A percentile compares a stretch with the other conserved stretches of the same genome.
Conservation (phyloP, 2,329 filamentous ascomycete genomes). For the Magnaporthiopsis poae region DNA sequence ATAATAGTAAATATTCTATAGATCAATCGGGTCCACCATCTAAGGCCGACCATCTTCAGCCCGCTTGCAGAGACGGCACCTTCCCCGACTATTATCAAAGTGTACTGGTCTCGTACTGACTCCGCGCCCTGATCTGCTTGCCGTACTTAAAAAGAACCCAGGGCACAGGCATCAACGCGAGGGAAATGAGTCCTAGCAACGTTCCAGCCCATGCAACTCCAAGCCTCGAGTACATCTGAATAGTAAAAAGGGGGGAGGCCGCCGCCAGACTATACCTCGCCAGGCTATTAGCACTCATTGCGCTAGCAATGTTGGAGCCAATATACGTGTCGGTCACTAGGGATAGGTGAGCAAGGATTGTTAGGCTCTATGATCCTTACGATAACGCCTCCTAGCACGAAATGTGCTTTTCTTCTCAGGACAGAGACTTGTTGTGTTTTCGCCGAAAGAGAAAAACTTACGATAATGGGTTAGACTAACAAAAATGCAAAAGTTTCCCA, state of each 20-base stretch:
- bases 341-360: no score
- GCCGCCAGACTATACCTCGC: constrained; percentile 45
- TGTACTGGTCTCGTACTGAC: constrained; percentile 26
- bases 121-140: constrained; percentile 27
- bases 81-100: no score
- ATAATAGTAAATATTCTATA: no score
- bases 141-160: constrained; percentile 44
- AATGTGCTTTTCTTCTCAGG: no score
- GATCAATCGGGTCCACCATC: no score
- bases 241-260: constrained; percentile 50
- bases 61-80: no score
- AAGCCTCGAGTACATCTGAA: constrained; percentile 41
- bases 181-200: constrained; percentile 36
- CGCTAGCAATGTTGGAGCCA: constrained; percentile 45
- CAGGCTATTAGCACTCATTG: constrained; percentile 49
- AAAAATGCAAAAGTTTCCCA: constrained; percentile 52
- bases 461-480: constrained; percentile 40
- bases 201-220: constrained; percentile 38
- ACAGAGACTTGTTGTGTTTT: no score
- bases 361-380: no score
- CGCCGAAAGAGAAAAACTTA: no score
- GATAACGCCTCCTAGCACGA: no score
- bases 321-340: constrained; percentile 44
- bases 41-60: no score
- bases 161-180: constrained; percentile 39